A percentile compares a stretch with the other conserved stretches of the same genome.
These are phyloP conservation scores for Alternaria gansuensis DNA, from an alignment of 2,329 filamentous ascomycete species.

Conservation along the genomic window DNA sequence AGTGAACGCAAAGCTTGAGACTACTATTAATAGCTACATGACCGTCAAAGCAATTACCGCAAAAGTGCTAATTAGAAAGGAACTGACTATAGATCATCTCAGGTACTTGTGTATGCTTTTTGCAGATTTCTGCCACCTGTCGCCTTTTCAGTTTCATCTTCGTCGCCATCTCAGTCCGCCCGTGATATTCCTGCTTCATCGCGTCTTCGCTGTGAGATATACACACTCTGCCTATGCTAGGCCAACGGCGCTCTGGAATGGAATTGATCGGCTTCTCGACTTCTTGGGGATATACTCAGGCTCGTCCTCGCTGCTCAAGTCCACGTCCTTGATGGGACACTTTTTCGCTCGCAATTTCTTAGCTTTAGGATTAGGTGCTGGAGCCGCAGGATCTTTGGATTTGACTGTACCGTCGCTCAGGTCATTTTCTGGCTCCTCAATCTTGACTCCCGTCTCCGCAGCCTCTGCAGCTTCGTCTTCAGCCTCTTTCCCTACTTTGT, in stretches of 20 bases:
- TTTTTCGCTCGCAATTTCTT: constrained; percentile 23
- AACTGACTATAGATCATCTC: background rate
- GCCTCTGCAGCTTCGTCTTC: background rate
- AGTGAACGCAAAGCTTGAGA: background rate
- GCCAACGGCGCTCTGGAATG: constrained; percentile 1
- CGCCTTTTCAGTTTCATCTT: background rate
- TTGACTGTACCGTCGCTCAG: background rate
- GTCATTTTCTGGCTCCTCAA: background rate
- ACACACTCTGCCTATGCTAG: background rate
- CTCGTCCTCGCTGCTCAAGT: constrained; percentile 15
- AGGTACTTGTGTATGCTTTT: background rate
- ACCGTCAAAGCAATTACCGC: background rate
- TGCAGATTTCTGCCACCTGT: background rate
- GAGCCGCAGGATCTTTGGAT: background rate
- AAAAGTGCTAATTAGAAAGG: background rate
- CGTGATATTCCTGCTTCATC: background rate
- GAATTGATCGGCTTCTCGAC: constrained; percentile 20
- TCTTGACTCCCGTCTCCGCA: background rate
- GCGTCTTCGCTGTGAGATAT: background rate
- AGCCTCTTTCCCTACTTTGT: constrained; percentile 23
- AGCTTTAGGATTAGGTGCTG: background rate
- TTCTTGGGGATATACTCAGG: constrained; percentile 26
- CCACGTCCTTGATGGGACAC: constrained; percentile 11
- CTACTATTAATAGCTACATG: background rate
- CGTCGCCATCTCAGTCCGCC: background rate